Conservation (phyloP, 2,329 filamentous ascomycete genomes). For the Penicillium corylophilum region DNA sequence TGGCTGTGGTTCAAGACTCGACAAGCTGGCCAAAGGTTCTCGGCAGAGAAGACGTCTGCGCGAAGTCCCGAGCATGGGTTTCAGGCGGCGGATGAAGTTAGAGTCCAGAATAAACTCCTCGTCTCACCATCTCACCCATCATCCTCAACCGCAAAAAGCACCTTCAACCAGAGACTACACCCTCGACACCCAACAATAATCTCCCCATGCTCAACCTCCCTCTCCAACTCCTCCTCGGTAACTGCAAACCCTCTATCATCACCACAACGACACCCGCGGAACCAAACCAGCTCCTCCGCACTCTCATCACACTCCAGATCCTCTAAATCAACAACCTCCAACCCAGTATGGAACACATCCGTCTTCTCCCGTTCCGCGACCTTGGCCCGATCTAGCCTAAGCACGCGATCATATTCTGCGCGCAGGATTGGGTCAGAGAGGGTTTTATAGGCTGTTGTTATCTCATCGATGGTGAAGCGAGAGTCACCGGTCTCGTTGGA, state of each 20-base stretch:
- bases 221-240: constrained; percentile 53
- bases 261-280: constrained; percentile 58
- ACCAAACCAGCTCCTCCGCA: constrained; percentile 52
- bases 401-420: constrained; percentile 50
- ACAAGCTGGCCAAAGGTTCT: not conserved
- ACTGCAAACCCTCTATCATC: constrained; percentile 56
- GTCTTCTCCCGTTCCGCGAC: constrained; percentile 26
- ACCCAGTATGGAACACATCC: constrained; percentile 49
- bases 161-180: constrained; percentile 63
- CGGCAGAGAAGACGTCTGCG: not conserved
- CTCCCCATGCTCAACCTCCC: constrained; percentile 54
- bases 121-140: constrained; percentile 17
- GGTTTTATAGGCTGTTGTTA: constrained; percentile 58
- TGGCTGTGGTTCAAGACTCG: not conserved
- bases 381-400: constrained; percentile 38
- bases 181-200: constrained; percentile 60
- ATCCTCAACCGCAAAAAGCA: constrained; percentile 54
- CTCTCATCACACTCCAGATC: constrained; percentile 49
- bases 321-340: constrained; percentile 60
- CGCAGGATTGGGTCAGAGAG: constrained; percentile 48
- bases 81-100: not conserved
- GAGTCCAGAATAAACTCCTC: not conserved
- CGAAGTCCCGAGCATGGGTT: no score
- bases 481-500: not conserved
- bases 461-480: constrained; percentile 54